Conservation (phyloP, 352 stramenopile genomes). For the Pythium rhizo-oryzae region DNA sequence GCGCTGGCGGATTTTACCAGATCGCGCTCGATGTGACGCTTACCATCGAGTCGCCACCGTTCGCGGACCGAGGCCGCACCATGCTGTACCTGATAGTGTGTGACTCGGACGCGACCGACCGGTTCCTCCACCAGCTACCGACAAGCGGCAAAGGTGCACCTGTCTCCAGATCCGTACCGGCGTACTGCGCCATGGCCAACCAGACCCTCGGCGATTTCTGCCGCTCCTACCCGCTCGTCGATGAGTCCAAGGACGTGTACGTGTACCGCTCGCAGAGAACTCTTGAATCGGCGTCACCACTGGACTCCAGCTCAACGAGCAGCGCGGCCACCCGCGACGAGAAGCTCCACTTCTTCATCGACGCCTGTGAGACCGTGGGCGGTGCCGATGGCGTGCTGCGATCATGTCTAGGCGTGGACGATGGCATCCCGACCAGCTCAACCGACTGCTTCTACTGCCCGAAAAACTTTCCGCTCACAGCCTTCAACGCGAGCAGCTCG, state of each 20-base stretch:
- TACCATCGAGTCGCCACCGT: conserved; percentile 20
- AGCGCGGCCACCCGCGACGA: conserved; percentile 9
- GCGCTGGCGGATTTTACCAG: conserved; percentile 41
- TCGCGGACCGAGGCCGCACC: conserved; percentile 35
- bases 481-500: not conserved
- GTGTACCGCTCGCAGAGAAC: conserved; percentile 46
- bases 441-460: conserved; percentile 52
- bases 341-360: conserved; percentile 48
- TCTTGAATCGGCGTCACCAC: conserved; percentile 10
- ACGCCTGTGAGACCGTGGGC: conserved; percentile 59
- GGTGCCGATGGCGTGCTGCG: conserved; percentile 46
- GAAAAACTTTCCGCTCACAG: conserved; percentile 28
- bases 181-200: conserved; percentile 56
- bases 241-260: conserved; percentile 35
- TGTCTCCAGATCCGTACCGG: conserved; percentile 19
- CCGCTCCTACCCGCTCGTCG: conserved; percentile 45
- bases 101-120: conserved; percentile 20
- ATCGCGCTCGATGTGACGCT: conserved; percentile 49
- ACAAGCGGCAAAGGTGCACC: conserved; percentile 9
- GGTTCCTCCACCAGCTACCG: conserved; percentile 21
- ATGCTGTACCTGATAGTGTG: conserved; percentile 61
- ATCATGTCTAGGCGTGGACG: conserved; percentile 40
- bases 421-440: conserved; percentile 10
- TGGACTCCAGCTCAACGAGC: conserved; percentile 1
- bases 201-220: conserved; percentile 54